Percentiles rank a stretch among this genome's conserved stretches.
These are phyloP conservation scores for Yarrowia bubula DNA, from an alignment of 805 yeast species.

Conservation along the genomic window DNA sequence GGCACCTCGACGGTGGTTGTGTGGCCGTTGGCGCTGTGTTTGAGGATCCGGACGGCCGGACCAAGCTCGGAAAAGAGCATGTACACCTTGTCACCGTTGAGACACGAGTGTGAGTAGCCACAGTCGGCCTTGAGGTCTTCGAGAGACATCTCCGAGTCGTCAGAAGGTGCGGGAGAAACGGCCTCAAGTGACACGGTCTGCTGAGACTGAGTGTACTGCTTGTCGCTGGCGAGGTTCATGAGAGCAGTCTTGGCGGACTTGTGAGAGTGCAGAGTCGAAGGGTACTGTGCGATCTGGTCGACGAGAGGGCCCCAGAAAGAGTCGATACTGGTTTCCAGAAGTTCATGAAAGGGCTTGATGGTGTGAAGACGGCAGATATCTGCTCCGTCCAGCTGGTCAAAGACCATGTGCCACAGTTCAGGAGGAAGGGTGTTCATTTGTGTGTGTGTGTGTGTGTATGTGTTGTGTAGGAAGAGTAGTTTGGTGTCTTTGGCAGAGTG, in stretches of 20 bases:
- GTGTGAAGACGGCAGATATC: slow-evolving; percentile 1
- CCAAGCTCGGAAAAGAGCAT: slow-evolving; percentile 16
- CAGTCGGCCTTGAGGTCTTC: slow-evolving; percentile 17
- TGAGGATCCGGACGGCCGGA: slow-evolving; percentile 1
- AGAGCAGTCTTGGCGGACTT: background rate
- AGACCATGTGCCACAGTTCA: slow-evolving; percentile 9
- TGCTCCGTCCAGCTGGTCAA: background rate
- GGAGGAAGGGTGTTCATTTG: background rate
- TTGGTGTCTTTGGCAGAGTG: background rate
- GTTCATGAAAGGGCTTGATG: slow-evolving; percentile 6
- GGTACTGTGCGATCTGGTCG: background rate
- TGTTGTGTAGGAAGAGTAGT: background rate
- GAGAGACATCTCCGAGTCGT: background rate
- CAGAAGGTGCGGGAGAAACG: background rate
- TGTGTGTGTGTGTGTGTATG: background rate
- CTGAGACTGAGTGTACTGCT: background rate
- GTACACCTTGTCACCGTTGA: slow-evolving; percentile 19
- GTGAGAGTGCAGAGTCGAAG: background rate
- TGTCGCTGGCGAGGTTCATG: background rate
- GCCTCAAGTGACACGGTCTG: background rate
- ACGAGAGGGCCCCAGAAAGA: background rate
- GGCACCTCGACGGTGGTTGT: background rate
- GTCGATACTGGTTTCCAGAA: background rate
- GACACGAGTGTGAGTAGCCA: slow-evolving; percentile 7
- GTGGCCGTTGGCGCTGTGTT: background rate